Conservation (phyloP, 768 basidiomycete species). For the Suillus placidus region DNA sequence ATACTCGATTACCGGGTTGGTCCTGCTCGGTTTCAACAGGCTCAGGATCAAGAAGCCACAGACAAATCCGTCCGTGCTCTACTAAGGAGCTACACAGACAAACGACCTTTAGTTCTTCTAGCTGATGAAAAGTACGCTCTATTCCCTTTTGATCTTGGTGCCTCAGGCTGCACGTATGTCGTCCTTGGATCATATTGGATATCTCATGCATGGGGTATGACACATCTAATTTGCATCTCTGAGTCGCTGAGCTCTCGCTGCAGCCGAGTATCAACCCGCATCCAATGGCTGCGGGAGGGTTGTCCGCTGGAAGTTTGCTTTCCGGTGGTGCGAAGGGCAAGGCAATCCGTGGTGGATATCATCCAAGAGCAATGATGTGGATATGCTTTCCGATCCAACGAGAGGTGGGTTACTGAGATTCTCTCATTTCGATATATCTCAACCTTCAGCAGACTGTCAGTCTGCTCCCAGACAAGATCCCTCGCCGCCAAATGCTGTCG, state of each 20-base stretch:
- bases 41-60: slow-evolving; percentile 66
- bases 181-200: slow-evolving; percentile 68
- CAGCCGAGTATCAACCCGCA: slow-evolving; percentile 63
- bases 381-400: neutral
- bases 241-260: slow-evolving; percentile 18
- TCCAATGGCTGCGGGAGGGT: slow-evolving; percentile 52
- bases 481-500: neutral
- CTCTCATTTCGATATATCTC: neutral
- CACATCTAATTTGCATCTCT: slow-evolving; percentile 6
- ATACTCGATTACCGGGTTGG: slow-evolving; percentile 45
- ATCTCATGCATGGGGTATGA: slow-evolving; percentile 53
- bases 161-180: slow-evolving; percentile 52
- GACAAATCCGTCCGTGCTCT: slow-evolving; percentile 76
- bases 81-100: slow-evolving; percentile 54
- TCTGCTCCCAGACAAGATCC: neutral
- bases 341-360: slow-evolving; percentile 55
- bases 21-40: slow-evolving; percentile 41
- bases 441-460: neutral
- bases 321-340: slow-evolving; percentile 82
- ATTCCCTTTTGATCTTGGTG: slow-evolving; percentile 71
- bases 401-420: neutral
- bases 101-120: slow-evolving; percentile 66
- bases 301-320: slow-evolving; percentile 81
- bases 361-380: neutral
- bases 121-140: slow-evolving; percentile 73